Evolutionary conservation across 2,329 filamentous ascomycete genomes (phyloP), one percentile per base, ranked within the genome.

Genomic region (Cladosporium halotolerans): DNA sequence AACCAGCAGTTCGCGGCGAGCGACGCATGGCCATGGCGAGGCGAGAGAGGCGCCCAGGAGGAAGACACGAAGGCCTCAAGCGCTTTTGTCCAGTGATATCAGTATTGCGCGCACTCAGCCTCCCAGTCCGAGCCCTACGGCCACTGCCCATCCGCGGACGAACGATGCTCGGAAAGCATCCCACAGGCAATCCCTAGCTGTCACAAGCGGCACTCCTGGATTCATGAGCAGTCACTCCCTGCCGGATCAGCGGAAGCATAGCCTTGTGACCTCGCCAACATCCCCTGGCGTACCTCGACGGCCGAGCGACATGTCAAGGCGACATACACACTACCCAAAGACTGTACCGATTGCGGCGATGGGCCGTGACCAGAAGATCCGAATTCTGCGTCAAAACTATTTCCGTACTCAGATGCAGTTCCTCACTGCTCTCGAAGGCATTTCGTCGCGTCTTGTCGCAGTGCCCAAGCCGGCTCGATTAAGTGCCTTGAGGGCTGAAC

Each of bases 371-470:
- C 85, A 91, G 66, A 89, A 88, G 66, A 79, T 82, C n/a, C 83
- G 83, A 45, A 71, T 90, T 9, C 67, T 93, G 56, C 77, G 87
- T 53, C 86, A 90, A 55, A 88, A 93, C 67, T 93, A 93, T 68
- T 93, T 92, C 66, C 79, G 87, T 50, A 88, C 83, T 56, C 80
- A 93, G 69, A 91, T 87, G 1, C 85, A 89, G 60, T 91, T 93
- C 64, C 67, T 93, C 56, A 86, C 84, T 3, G 88, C 88, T 1
- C 76, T 93, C 13, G 87, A 92, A 67, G 85, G 87, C 60, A 92
- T 93, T 50, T 93, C 88, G 2, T 91, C 89, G 65, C 83, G 88
- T n/a, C 73, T 93, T 42, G 86, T 93, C 5, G 79, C 86, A 51
- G 88, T 93, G 4, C 88, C 88, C 1, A 93, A 93, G 66, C 82